These are phyloP conservation scores for Xylariaceae sp. DNA, from an alignment of 2,329 filamentous ascomycete genomes.

Conservation along the genomic window DNA sequence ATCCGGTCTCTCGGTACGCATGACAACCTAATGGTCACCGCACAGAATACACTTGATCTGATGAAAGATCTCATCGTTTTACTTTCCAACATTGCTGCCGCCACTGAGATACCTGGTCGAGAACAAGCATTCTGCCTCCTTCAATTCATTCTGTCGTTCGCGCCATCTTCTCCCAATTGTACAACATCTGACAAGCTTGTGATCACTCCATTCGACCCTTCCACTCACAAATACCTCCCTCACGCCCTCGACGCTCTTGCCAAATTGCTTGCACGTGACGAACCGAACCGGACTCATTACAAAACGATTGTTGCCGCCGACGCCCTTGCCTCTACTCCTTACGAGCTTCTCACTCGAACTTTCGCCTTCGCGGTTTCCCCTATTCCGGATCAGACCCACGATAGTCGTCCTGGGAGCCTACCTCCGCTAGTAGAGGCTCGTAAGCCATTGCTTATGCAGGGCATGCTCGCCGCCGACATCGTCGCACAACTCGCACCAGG, in stretches of 20 bases:
- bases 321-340: constrained; percentile 59
- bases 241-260: constrained; percentile 87
- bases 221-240: constrained; percentile 81
- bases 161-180: constrained; percentile 71
- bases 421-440: constrained; percentile 73
- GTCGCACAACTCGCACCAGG: constrained; percentile 71
- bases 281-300: constrained; percentile 86
- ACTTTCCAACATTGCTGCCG: constrained; percentile 82
- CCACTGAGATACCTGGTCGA: constrained; percentile 76
- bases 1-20: constrained; percentile 87
- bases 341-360: constrained; percentile 79
- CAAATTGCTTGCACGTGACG: constrained; percentile 87
- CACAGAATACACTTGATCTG: constrained; percentile 86
- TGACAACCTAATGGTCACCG: constrained; percentile 77
- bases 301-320: constrained; percentile 78
- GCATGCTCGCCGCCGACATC: constrained; percentile 85
- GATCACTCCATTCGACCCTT: constrained; percentile 79
- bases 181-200: constrained; percentile 57
- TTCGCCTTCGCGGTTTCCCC: constrained; percentile 86
- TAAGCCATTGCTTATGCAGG: constrained; percentile 89
- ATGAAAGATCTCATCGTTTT: constrained; percentile 94
- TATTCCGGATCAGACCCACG: constrained; percentile 64
- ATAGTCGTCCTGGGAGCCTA: constrained; percentile 57
- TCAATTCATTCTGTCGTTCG: constrained; percentile 87
- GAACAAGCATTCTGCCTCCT: constrained; percentile 86